phyloP scores from a whole-genome alignment of 352 stramenopile species.

The Globisporangium abappressorium region DNA sequence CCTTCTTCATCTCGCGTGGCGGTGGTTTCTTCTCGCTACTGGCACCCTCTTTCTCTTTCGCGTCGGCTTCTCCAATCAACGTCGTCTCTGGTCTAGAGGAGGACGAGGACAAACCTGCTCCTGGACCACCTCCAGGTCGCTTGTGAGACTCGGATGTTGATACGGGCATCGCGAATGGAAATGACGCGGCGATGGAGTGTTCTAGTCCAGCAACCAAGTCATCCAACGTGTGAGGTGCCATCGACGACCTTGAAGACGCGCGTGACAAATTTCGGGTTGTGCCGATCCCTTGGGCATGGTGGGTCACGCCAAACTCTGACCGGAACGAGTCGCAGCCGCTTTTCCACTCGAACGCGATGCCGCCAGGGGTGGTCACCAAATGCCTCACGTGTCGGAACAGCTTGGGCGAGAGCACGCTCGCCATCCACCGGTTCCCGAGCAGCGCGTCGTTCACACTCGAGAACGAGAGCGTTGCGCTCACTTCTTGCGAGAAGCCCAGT shows the following conservation, averaged over 20 bases:
- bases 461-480: conserved; percentile 45
- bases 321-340: conserved; percentile 42
- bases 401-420: conserved; percentile 25
- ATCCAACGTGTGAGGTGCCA: background rate
- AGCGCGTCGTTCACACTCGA: conserved; percentile 29
- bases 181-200: conserved; percentile 15
- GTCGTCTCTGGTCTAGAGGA: background rate
- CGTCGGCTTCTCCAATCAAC: background rate
- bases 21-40: conserved; percentile 7
- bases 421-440: conserved; percentile 40
- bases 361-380: conserved; percentile 34
- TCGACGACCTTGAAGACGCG: conserved; percentile 14
- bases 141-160: conserved; percentile 18
- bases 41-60: background rate
- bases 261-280: conserved; percentile 8
- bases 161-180: conserved; percentile 22
- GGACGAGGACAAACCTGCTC: background rate
- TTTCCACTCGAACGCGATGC: conserved; percentile 50
- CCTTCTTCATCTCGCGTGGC: conserved; percentile 15
- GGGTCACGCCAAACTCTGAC: conserved; percentile 43
- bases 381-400: conserved; percentile 27
- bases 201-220: conserved; percentile 8
- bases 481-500: conserved; percentile 36
- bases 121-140: conserved; percentile 1
- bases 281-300: conserved; percentile 14